Percentiles rank a stretch among this genome's conserved stretches.
Evolutionary conservation across 305 asterid species (phyloP).

Genomic region (Solanum hybrid): DNA sequence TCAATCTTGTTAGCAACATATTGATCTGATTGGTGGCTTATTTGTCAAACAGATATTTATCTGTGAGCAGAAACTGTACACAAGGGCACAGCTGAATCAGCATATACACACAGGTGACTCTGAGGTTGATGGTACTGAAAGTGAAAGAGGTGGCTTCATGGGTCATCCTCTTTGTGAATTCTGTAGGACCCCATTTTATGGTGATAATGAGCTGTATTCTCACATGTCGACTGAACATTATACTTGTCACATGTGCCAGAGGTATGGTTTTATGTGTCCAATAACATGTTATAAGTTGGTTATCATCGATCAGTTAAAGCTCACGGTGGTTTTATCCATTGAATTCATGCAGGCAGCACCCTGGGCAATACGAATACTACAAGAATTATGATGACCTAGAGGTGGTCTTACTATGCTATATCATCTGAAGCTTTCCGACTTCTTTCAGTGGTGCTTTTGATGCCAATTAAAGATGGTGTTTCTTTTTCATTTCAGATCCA

Average conservation of each 20-base stretch:
- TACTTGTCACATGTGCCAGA: conserved; percentile 91
- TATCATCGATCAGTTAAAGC: background rate
- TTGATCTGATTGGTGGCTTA: conserved; percentile 9
- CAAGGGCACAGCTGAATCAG: conserved; percentile 73
- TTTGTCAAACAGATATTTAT: conserved; percentile 59
- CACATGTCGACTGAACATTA: conserved; percentile 97
- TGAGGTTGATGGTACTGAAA: conserved; percentile 97
- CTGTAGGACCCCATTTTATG: conserved; percentile 82
- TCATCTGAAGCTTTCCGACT: background rate
- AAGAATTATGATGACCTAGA: conserved; percentile 85
- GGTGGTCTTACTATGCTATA: conserved; percentile 27
- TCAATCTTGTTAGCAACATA: background rate
- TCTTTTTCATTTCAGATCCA: conserved; percentile 45
- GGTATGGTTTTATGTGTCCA: conserved; percentile 30
- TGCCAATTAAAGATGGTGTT: background rate
- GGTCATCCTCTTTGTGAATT: conserved; percentile 94
- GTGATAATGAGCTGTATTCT: conserved; percentile 79
- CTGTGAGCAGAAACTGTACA: conserved; percentile 90
- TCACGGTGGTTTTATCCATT: background rate
- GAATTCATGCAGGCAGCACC: conserved; percentile 64
- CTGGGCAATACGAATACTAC: conserved; percentile 90
- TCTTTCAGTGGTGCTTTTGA: background rate
- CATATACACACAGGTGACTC: conserved; percentile 84
- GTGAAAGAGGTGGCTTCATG: conserved; percentile 93
- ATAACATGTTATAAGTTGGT: background rate